Percentiles rank a stretch among this genome's conserved stretches.
Conservation (phyloP, 345 rosid genomes). For the Sonneratia alba region DNA sequence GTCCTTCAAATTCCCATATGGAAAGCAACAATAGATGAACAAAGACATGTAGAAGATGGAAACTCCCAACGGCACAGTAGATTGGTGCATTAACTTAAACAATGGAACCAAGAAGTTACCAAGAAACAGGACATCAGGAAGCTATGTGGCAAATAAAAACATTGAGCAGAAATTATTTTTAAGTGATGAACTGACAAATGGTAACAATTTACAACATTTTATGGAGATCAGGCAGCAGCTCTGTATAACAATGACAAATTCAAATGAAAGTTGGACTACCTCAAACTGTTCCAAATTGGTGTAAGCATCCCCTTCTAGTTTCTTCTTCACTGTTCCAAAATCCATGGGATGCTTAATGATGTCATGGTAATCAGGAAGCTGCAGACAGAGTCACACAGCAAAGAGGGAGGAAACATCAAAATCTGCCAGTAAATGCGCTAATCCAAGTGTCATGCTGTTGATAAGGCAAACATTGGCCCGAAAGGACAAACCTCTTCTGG, state of each 20-base stretch:
- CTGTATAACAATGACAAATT: neutral
- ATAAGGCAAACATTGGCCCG: neutral
- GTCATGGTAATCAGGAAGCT: conserved; percentile 97
- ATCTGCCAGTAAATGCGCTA: neutral
- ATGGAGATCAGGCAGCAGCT: neutral
- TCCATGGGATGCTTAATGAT: conserved; percentile 82
- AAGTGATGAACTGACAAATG: neutral
- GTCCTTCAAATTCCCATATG: neutral
- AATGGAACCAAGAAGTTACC: neutral
- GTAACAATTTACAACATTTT: neutral
- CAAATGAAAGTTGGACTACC: conserved; percentile 27
- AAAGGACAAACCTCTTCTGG: conserved; percentile 22
- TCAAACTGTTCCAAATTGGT: conserved; percentile 75
- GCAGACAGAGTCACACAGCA: conserved; percentile 9
- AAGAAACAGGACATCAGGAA: neutral
- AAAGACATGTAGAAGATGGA: neutral
- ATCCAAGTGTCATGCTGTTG: neutral
- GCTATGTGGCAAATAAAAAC: neutral
- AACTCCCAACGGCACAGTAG: neutral
- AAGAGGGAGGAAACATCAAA: neutral
- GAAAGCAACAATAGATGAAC: neutral
- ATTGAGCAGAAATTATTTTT: neutral
- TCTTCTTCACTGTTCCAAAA: conserved; percentile 68
- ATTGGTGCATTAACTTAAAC: neutral
- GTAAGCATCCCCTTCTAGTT: conserved; percentile 55